Conservation (phyloP, 2,329 filamentous ascomycete species). For the Colletotrichum graminicola region DNA sequence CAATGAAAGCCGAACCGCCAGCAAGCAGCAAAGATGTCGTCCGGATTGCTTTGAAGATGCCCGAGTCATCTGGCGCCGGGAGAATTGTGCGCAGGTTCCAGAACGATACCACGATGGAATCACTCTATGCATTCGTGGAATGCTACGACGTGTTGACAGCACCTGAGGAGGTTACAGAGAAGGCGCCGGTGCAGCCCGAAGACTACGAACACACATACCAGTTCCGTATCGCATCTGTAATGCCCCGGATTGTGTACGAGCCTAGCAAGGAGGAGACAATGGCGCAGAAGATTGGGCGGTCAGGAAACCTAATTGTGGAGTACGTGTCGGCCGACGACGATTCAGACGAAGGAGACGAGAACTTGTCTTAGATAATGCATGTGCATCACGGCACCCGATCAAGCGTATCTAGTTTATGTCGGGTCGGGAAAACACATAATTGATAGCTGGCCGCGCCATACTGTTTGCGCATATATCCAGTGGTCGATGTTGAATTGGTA, state of each 20-base stretch:
- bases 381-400: background rate
- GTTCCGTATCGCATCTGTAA: slow-evolving; percentile 87
- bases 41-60: slow-evolving; percentile 76
- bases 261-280: slow-evolving; percentile 75
- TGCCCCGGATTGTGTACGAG: slow-evolving; percentile 86
- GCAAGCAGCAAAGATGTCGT: slow-evolving; percentile 75
- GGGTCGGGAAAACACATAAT: slow-evolving; percentile 1
- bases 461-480: background rate
- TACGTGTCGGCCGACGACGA: slow-evolving; percentile 58
- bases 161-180: slow-evolving; percentile 48
- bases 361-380: slow-evolving; percentile 8
- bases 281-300: slow-evolving; percentile 80
- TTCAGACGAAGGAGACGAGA: slow-evolving; percentile 38
- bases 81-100: slow-evolving; percentile 83
- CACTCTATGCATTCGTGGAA: slow-evolving; percentile 96
- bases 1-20: slow-evolving; percentile 76
- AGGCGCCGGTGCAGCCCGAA: slow-evolving; percentile 62
- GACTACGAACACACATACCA: slow-evolving; percentile 83
- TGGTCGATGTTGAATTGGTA: background rate
- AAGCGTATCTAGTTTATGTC: background rate
- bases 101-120: slow-evolving; percentile 79
- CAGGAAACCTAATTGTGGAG: slow-evolving; percentile 92
- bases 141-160: slow-evolving; percentile 78
- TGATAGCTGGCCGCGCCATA: slow-evolving; percentile 14
- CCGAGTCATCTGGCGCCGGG: slow-evolving; percentile 70